Base-by-base conservation (phyloP, 73 alveolate genomes). In the Paramecium bursaria region DNA sequence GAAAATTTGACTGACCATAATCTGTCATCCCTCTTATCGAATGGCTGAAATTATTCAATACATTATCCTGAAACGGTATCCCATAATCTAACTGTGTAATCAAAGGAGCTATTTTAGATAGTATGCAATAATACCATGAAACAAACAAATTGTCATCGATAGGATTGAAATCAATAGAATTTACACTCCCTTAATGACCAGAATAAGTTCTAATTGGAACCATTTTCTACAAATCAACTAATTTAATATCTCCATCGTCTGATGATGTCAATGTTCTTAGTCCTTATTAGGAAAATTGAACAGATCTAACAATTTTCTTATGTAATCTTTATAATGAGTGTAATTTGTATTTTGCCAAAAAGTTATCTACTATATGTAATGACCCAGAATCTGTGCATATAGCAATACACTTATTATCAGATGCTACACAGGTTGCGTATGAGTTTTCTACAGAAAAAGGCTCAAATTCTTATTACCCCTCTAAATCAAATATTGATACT, bases 71-170 rank as follows among this genome's bases (percentile, higher is more conserved):
- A 52, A 53, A 51, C 25, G 17, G 76, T 79, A 55, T 79, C 89
- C 89, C 89, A 79, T 25, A 79, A 61, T 54, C 76, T 79, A 33
- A 79, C 89, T 17, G 39, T 54, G 15, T 79, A 79, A 79, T 79
- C 89, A 39, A 44, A 52, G 7, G 89, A 79, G 42, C 89, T 60
- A 1, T 30, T 30, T 26, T 30, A 23, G 21, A 11, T 22, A 60
- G 10, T 60, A 25, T 57, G 21, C 15, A 25, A 14, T 23, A 23
- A 25, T 57, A 60, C 80, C 80, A 79, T 29, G 79, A 53, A 4
- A 79, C 89, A 2, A 79, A 42, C 46, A 79, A 19, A 17, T 79
- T 79, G 46, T 79, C 89, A 79, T 79, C 89, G 3, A 54, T 54
- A 2, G 89, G 89, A 50, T 51, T 39, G 31, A 53, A 46, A 54